phyloP scores from a whole-genome alignment of 306 rosid genomes.

The Ziziphus jujuba region DNA sequence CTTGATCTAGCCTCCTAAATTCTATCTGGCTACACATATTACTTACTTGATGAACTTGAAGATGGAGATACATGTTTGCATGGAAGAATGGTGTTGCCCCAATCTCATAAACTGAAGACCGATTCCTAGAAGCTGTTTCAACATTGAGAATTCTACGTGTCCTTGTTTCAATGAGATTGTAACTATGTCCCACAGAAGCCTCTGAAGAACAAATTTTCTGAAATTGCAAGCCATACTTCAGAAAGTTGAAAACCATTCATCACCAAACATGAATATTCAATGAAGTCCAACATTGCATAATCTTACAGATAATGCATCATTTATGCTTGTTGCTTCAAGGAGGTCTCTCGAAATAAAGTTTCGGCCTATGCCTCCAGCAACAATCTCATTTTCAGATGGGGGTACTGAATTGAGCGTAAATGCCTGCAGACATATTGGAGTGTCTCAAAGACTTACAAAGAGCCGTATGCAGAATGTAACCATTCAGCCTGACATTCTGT shows the following conservation, averaged over 20 bases:
- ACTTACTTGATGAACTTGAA: constrained; percentile 59
- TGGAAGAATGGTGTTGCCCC: constrained; percentile 67
- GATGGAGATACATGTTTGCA: constrained; percentile 80
- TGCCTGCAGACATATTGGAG: constrained; percentile 37
- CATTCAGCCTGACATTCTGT: not conserved
- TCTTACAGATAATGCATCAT: constrained; percentile 61
- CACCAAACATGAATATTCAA: not conserved
- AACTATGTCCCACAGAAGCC: constrained; percentile 58
- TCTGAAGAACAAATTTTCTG: constrained; percentile 67
- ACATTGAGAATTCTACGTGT: constrained; percentile 59
- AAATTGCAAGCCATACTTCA: constrained; percentile 22
- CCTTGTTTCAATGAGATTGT: constrained; percentile 65
- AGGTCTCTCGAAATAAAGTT: constrained; percentile 78
- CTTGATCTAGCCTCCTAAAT: not conserved
- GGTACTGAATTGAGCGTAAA: constrained; percentile 79
- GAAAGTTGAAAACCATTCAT: constrained; percentile 14
- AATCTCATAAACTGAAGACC: constrained; percentile 55
- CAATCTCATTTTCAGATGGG: constrained; percentile 61
- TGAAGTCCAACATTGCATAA: constrained; percentile 16
- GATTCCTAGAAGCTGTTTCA: constrained; percentile 72
- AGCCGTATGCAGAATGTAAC: not conserved
- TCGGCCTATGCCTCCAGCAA: constrained; percentile 67
- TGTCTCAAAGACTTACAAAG: not conserved
- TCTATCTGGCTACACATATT: not conserved
- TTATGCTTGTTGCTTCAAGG: constrained; percentile 75